Evolutionary conservation across 441 rosid species (phyloP), one percentile per base, ranked within the genome.

Genomic region (Sinapis alba): DNA sequence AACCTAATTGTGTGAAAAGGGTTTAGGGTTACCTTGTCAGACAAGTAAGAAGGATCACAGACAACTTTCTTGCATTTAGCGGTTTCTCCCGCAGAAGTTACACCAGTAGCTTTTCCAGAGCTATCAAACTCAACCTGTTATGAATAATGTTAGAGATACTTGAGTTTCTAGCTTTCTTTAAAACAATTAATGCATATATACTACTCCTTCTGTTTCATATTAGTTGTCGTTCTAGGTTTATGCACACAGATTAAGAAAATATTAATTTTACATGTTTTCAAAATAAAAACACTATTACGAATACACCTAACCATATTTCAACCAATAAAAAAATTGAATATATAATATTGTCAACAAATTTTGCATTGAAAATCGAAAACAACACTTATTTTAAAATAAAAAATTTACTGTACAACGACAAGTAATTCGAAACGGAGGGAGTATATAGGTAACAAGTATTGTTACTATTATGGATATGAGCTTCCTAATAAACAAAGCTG

Each of bases 51-150:
- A 19, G 92, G 92, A 75, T 85, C 92, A 13, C 92, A 87, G 12
- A 89, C 92, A 78, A 86, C 84, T 82, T 87, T 89, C 76, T 87
- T 84, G 83, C 92, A 87, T 79, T 87, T 89, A 13, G 94, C 92
- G 68, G 94, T 87, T 82, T 89, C 90, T 45, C 90, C 89, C 72
- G 84, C 88, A 26, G 89, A 89, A 36, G 88, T 86, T 3, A 89
- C 92, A 65, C 94, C 92, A 51, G 78, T 18, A 57, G 76, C 92
- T 82, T 86, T 89, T 34, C 94, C 92, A 16, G 80, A 78, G 13
- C 65, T 28, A 65, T 88, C 87, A 64, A 89, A 87, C 81, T 89
- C 90, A 45, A 89, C 94, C 92, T 92, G 56, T 67, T 71, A 53
- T 0, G 4, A 12, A 34, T 13, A 74, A 24, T 71, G 27, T 20